phyloP scores from a whole-genome alignment of 2,329 filamentous ascomycete species.

The Ophiostoma sp. region DNA sequence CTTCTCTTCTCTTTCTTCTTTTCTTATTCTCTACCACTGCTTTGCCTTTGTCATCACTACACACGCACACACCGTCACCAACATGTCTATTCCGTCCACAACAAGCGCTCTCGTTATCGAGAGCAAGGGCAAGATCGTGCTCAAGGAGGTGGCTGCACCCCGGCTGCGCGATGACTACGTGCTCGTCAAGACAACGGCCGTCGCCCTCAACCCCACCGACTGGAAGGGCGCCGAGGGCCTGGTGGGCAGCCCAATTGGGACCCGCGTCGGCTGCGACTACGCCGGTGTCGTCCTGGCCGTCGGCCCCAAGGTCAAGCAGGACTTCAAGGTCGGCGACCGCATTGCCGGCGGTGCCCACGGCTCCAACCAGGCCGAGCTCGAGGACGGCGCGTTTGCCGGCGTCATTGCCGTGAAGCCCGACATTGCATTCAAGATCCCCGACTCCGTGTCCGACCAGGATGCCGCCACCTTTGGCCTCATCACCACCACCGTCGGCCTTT shows the following conservation, averaged over 20 bases:
- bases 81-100: constrained; percentile 24
- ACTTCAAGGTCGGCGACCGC: constrained; percentile 45
- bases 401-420: constrained; percentile 38
- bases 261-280: constrained; percentile 39
- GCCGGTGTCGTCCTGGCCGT: constrained; percentile 44
- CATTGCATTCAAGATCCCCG: constrained; percentile 41
- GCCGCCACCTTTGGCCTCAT: constrained; percentile 41
- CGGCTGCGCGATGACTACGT: constrained; percentile 30
- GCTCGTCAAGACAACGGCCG: constrained; percentile 29
- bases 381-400: constrained; percentile 42
- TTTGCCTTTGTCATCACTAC: not conserved
- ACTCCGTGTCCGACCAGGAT: constrained; percentile 42
- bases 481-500: constrained; percentile 42
- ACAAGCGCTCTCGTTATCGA: constrained; percentile 29
- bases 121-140: constrained; percentile 19
- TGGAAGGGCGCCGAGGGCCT: constrained; percentile 27
- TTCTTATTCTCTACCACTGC: not conserved
- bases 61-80: constrained; percentile 3
- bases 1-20: not conserved
- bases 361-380: constrained; percentile 34
- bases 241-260: constrained; percentile 20
- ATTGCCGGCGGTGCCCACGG: constrained; percentile 40
- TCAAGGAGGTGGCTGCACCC: constrained; percentile 27
- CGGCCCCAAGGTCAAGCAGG: constrained; percentile 39
- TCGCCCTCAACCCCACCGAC: constrained; percentile 33